Evolutionary conservation across 2,329 filamentous ascomycete species (phyloP).

Genomic region (Colletotrichum musae): DNA sequence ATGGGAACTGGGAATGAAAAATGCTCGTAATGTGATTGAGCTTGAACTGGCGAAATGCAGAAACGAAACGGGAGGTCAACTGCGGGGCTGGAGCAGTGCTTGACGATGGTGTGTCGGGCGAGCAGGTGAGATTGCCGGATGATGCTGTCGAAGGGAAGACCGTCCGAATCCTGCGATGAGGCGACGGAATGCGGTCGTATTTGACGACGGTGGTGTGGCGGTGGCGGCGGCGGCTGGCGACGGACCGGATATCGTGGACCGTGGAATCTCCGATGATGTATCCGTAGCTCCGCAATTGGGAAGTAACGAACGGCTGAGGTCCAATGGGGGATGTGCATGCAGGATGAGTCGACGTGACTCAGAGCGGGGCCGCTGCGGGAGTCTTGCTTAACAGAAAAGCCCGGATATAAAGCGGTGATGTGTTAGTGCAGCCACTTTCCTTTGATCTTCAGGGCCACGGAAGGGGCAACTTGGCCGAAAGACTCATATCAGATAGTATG

Average conservation of each 20-base stretch:
- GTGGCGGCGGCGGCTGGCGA: slow-evolving; percentile 20
- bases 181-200: slow-evolving; percentile 8
- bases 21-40: slow-evolving; percentile 40
- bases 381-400: not conserved
- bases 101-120: slow-evolving; percentile 6
- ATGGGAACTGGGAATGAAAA: slow-evolving; percentile 20
- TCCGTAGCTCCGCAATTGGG: slow-evolving; percentile 2
- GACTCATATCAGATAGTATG: not conserved
- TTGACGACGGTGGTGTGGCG: slow-evolving; percentile 14
- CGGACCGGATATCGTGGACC: slow-evolving; percentile 22
- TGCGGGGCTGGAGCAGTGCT: slow-evolving; percentile 31
- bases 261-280: slow-evolving; percentile 25
- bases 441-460: not conserved
- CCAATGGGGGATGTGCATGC: not conserved
- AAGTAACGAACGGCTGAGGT: not conserved
- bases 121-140: slow-evolving; percentile 11
- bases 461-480: not conserved
- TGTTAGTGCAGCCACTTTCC: slow-evolving; percentile 2
- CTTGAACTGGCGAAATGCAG: slow-evolving; percentile 40
- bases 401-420: fast-evolving
- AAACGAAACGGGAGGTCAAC: not conserved
- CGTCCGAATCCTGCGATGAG: not conserved
- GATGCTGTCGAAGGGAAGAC: slow-evolving; percentile 8
- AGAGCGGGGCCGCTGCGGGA: too few species aligned
- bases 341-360: slow-evolving; percentile 35